Percentiles rank a stretch among this genome's conserved stretches.
Evolutionary conservation across 116 monocot species (phyloP).

Genomic region (Posidonia oceanica): DNA sequence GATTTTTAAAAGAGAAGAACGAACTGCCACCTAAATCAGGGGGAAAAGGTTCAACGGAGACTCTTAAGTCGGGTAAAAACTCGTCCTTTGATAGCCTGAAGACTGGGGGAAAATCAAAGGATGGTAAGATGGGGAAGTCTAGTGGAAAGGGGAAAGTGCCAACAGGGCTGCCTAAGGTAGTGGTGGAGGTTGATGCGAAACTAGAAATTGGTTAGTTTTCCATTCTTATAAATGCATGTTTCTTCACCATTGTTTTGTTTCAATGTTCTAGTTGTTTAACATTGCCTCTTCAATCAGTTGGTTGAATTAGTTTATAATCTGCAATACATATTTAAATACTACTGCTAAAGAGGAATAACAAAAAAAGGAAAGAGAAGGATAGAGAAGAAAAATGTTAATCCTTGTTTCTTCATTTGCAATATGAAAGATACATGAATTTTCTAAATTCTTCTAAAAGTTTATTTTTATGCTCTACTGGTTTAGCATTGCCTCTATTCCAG

Average conservation of each 20-base stretch:
- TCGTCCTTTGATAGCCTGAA: slow-evolving; percentile 11
- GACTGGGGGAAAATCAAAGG: slow-evolving; percentile 28
- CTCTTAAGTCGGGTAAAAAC: slow-evolving; percentile 25
- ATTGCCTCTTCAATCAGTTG: too few relatives aligned
- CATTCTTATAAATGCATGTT: neutral
- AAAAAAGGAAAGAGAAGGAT: too few relatives aligned
- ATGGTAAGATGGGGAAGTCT: slow-evolving; percentile 29
- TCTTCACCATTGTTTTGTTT: neutral
- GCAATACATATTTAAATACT: too few relatives aligned
- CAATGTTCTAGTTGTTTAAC: neutral
- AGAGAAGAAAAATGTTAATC: too few relatives aligned
- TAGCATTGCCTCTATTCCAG: too few relatives aligned
- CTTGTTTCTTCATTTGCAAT: too few relatives aligned
- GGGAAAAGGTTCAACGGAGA: slow-evolving; percentile 22
- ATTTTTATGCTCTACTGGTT: too few relatives aligned
- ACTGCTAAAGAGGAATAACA: too few relatives aligned
- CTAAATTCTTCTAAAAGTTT: too few relatives aligned
- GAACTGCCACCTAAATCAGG: slow-evolving; percentile 14
- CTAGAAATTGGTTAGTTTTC: slow-evolving; percentile 56
- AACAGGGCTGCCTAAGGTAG: slow-evolving; percentile 12
- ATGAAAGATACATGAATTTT: too few relatives aligned
- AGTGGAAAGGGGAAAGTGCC: slow-evolving; percentile 42
- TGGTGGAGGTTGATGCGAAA: slow-evolving; percentile 43
- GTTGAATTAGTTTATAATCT: too few relatives aligned
- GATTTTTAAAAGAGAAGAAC: slow-evolving; percentile 23